phyloP scores from a whole-genome alignment of 2,329 filamentous ascomycete species.

The Trichophyton schoenleinii region DNA sequence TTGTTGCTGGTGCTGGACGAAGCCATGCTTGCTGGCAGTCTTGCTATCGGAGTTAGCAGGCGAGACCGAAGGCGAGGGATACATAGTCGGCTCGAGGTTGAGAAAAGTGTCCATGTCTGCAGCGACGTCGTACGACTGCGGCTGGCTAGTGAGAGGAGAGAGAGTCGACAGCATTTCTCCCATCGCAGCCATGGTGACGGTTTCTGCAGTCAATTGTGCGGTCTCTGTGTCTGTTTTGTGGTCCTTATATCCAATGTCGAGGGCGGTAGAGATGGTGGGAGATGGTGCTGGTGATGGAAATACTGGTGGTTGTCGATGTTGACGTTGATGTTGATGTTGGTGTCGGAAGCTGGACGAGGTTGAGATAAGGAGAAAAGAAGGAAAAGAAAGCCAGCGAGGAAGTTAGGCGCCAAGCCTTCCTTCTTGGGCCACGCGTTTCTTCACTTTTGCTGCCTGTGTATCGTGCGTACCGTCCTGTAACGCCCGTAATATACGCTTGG shows the following conservation, averaged over 20 bases:
- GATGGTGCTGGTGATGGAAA: background rate
- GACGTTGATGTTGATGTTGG: background rate
- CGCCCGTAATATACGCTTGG: background rate
- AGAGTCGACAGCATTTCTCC: constrained; percentile 16
- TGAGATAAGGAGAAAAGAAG: background rate
- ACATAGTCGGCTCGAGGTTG: constrained; percentile 35
- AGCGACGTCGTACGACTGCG: constrained; percentile 27
- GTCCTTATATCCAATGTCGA: background rate
- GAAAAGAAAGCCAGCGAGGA: background rate
- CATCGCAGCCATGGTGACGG: constrained; percentile 12
- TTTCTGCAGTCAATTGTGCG: no score
- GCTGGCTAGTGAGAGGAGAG: constrained; percentile 22
- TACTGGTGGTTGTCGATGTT: no score
- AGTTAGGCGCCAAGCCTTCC: background rate
- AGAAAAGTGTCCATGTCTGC: constrained; percentile 36
- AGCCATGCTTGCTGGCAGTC: background rate
- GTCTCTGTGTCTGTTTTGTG: no score
- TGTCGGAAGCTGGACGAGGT: background rate
- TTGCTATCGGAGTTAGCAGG: constrained; percentile 10
- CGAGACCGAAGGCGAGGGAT: constrained; percentile 22
- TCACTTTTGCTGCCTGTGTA: background rate
- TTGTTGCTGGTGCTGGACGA: constrained; percentile 24
- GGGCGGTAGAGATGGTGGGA: background rate
- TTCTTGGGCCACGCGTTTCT: background rate
- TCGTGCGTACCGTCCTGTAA: background rate